Percentiles rank a stretch among this genome's conserved stretches.
phyloP scores from a whole-genome alignment of 2,329 filamentous ascomycete genomes.

The Colletotrichum liriopes region DNA sequence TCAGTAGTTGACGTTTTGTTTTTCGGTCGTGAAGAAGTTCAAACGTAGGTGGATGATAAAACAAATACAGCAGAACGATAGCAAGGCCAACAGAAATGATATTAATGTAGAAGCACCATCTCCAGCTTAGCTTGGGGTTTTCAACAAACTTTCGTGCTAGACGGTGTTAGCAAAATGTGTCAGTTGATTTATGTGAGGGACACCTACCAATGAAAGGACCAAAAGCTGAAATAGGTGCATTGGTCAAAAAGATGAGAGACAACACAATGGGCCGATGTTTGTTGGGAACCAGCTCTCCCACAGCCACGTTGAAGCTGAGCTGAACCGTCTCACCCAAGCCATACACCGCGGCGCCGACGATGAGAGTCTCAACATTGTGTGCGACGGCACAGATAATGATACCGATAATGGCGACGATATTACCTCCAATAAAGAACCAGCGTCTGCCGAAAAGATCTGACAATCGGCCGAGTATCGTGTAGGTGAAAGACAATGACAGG shows the following conservation, averaged over 20 bases:
- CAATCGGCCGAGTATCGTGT: slow-evolving; percentile 54
- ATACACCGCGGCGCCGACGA: slow-evolving; percentile 54
- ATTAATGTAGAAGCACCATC: slow-evolving; percentile 60
- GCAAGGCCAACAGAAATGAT: slow-evolving; percentile 55
- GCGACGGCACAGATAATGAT: slow-evolving; percentile 55
- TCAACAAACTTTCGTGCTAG: slow-evolving; percentile 54
- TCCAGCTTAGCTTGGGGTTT: slow-evolving; percentile 54
- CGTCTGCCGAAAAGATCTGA: slow-evolving; percentile 58
- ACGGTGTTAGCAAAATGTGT: neutral
- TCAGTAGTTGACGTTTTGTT: slow-evolving; percentile 53
- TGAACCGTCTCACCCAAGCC: slow-evolving; percentile 56
- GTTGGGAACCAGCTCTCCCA: slow-evolving; percentile 60
- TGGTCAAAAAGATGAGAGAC: slow-evolving; percentile 53
- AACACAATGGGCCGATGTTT: slow-evolving; percentile 56
- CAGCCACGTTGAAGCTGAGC: slow-evolving; percentile 55
- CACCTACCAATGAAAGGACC: slow-evolving; percentile 53
- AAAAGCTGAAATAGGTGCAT: slow-evolving; percentile 53
- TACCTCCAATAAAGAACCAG: slow-evolving; percentile 59
- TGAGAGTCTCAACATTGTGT: slow-evolving; percentile 53
- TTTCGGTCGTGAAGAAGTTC: slow-evolving; percentile 56
- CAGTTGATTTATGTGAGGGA: rapidly evolving
- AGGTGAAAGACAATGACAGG: slow-evolving; percentile 49
- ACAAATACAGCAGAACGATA: slow-evolving; percentile 54
- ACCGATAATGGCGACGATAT: slow-evolving; percentile 54
- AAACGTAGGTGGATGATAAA: slow-evolving; percentile 60